Conservation (phyloP, 192 early-diverging fungal species). For the Coemansia sp. region DNA sequence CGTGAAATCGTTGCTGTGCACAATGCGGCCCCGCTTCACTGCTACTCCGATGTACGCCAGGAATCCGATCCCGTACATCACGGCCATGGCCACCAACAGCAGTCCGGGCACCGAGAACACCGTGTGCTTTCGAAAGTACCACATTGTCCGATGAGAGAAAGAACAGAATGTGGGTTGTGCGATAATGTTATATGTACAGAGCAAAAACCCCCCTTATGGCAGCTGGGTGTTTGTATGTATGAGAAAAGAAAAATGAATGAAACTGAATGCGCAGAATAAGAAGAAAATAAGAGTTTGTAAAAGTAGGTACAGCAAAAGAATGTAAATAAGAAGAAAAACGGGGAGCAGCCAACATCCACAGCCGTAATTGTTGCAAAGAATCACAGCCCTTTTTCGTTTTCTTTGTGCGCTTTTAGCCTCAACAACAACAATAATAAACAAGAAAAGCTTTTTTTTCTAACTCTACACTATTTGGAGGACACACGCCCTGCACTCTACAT, state of each 20-base stretch:
- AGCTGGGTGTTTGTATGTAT: background rate
- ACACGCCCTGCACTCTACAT: no score
- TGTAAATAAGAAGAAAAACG: conserved; percentile 5
- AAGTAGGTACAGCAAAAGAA: no score
- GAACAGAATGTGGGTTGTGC: background rate
- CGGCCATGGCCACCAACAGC: conserved; percentile 26
- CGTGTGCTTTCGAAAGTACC: conserved; percentile 52
- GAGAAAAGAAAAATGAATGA: conserved; percentile 8
- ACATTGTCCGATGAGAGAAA: conserved; percentile 20
- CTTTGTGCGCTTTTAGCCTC: background rate
- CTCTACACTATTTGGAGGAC: no score
- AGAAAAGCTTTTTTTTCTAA: no score
- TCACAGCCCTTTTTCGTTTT: conserved; percentile 3
- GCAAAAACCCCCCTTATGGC: background rate
- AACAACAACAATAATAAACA: no score
- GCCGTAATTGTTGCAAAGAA: background rate
- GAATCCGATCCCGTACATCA: conserved; percentile 41
- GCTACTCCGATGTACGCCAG: conserved; percentile 48
- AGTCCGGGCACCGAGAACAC: conserved; percentile 51
- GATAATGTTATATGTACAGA: background rate
- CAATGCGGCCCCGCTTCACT: conserved; percentile 31
- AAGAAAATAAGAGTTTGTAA: no score
- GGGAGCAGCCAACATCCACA: background rate
- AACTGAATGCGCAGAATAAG: background rate
- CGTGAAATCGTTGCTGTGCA: conserved; percentile 41